These are phyloP conservation scores for Suhomyces kunorum DNA, from an alignment of 1,139 yeast genomes.

Conservation along the genomic window DNA sequence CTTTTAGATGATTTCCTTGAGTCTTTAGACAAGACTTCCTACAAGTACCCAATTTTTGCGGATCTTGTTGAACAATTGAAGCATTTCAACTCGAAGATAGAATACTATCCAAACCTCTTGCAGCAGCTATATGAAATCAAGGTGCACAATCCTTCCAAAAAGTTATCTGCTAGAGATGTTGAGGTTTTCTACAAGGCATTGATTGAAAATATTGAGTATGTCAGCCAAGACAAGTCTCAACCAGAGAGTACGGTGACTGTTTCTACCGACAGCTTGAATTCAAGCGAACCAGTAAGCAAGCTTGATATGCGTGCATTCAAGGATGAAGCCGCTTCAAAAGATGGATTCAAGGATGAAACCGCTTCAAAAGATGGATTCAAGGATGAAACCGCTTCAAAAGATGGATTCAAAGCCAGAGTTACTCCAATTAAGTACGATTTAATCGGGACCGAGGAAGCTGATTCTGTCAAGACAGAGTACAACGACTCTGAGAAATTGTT, in stretches of 20 bases:
- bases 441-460: slow-evolving; percentile 5
- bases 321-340: not conserved
- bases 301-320: slow-evolving; percentile 30
- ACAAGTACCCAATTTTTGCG: slow-evolving; percentile 18
- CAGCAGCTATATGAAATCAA: slow-evolving; percentile 23
- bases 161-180: slow-evolving; percentile 16
- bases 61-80: slow-evolving; percentile 20
- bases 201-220: slow-evolving; percentile 22
- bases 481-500: slow-evolving; percentile 27
- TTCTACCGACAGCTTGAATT: not conserved
- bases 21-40: slow-evolving; percentile 11
- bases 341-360: slow-evolving; percentile 20
- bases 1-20: slow-evolving; percentile 14
- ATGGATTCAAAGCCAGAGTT: slow-evolving; percentile 2
- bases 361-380: slow-evolving; percentile 1
- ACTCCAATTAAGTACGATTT: slow-evolving; percentile 5
- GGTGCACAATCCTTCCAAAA: slow-evolving; percentile 11
- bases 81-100: slow-evolving; percentile 21
- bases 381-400: not conserved
- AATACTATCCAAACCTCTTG: slow-evolving; percentile 26
- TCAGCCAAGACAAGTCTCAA: slow-evolving; percentile 1
- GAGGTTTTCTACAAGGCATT: slow-evolving; percentile 24
- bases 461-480: slow-evolving; percentile 16
- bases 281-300: slow-evolving; percentile 13
- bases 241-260: not conserved